Base-by-base conservation (phyloP, 2,329 filamentous ascomycete species). In the Colletotrichum simmondsii region DNA sequence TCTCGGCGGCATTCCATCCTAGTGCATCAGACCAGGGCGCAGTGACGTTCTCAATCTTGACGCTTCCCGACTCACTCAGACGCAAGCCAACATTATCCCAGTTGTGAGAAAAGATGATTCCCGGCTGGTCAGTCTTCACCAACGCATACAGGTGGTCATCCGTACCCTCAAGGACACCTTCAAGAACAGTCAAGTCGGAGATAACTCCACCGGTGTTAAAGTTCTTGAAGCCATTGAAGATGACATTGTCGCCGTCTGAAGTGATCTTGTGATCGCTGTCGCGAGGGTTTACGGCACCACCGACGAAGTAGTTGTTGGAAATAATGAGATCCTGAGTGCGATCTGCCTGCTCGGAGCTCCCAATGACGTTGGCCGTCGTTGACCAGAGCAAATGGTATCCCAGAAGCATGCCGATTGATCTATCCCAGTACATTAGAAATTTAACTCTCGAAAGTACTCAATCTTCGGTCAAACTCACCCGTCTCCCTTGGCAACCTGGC, bases 181-280 rank as follows among this genome's bases (percentile, higher is more conserved):
- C 91, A 0, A 93, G 85, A 0, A 93, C 89, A 0, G 90, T 92
- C 24, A 93, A 80, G 71, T 93, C 91, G 0, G 90, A 92, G 2
- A 93, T 85, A 0, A 92, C 90, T 30, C 91, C 91, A 0, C 91
- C 91, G 0, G 91, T 93, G 77, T 91, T 93, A 84, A 93, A 93
- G 80, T 88, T 85, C 79, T 93, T 93, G 80, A 85, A 86, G 1
- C 91, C 90, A 71, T 89, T 88, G 79, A 91, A 92, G 2, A 91
- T 78, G 16, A 92, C 79, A 2, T 86, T 81, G 4, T 90, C 87
- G 1, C 87, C 89, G 1, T 89, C 84, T 1, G 84, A 79, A 0
- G 84, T 89, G 73, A 92, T 90, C 35, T 85, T 87, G 10, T 92
- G 80, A 75, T 92, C 90, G 52, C 83, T 89, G 77, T 93, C 90